A percentile compares a stretch with the other conserved stretches of the same genome.
phyloP scores from a whole-genome alignment of 768 basidiomycete species.

The Mrakia gelida region DNA sequence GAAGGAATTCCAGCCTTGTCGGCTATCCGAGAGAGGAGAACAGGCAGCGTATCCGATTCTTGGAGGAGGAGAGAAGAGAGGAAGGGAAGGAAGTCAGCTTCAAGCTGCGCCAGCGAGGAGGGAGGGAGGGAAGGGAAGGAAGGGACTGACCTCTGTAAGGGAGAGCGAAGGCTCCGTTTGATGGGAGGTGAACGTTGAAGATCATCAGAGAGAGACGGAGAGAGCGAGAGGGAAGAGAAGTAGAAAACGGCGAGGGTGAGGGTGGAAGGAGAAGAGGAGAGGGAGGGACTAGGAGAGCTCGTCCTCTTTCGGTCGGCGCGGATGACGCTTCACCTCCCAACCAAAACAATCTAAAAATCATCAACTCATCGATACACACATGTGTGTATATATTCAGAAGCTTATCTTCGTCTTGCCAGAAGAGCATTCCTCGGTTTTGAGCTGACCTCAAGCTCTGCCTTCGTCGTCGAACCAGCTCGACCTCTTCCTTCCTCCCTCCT shows the following conservation, averaged over 20 bases:
- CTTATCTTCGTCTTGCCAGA: too few species aligned
- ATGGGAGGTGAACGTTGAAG: slow-evolving; percentile 75
- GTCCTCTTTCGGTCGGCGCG: too few species aligned
- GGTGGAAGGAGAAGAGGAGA: too few species aligned
- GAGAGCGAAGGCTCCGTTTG: slow-evolving; percentile 91
- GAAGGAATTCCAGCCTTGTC: slow-evolving; percentile 31
- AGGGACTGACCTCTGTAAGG: slow-evolving; percentile 79
- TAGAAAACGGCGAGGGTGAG: slow-evolving; percentile 5
- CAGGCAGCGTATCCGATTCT: slow-evolving; percentile 26
- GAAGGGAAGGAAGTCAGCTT: not conserved
- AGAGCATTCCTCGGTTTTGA: too few species aligned
- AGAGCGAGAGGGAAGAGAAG: slow-evolving; percentile 14
- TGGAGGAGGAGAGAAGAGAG: not conserved
- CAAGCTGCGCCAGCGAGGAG: not conserved
- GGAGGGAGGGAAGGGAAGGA: not conserved
- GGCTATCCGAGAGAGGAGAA: slow-evolving; percentile 24
- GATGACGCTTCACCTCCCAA: too few species aligned
- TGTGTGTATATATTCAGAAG: too few species aligned
- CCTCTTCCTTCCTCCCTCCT: not conserved
- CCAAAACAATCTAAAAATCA: too few species aligned
- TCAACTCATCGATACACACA: too few species aligned
- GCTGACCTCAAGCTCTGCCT: too few species aligned
- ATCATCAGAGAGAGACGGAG: slow-evolving; percentile 2
- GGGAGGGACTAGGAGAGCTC: too few species aligned
- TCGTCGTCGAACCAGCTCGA: not conserved